Conservation (phyloP, 164 flowering plant species). For the Magnolia changhungtana region DNA sequence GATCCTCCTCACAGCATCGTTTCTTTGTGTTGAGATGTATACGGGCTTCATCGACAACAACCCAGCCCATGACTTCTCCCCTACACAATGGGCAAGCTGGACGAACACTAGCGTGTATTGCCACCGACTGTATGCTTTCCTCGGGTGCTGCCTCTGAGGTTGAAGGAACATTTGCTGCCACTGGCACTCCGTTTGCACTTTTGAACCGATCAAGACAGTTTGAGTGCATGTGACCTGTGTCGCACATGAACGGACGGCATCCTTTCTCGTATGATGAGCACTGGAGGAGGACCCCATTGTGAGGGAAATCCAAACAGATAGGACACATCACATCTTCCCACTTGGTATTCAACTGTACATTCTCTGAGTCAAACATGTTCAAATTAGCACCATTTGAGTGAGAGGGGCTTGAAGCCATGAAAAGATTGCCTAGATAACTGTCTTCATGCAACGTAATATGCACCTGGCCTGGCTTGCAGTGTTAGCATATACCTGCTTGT, state of each 20-base stretch:
- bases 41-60: conserved; percentile 61
- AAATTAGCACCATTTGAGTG: conserved; percentile 21
- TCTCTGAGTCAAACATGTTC: conserved; percentile 30
- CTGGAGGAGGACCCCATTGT: conserved; percentile 82
- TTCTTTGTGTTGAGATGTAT: conserved; percentile 52
- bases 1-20: conserved; percentile 74
- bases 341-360: conserved; percentile 34
- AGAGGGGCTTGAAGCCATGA: conserved; percentile 29
- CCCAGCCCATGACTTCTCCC: conserved; percentile 95
- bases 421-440: neutral
- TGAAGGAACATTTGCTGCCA: conserved; percentile 26
- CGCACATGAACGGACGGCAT: conserved; percentile 87
- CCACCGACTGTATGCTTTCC: conserved; percentile 20
- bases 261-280: conserved; percentile 86
- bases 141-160: conserved; percentile 23
- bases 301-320: conserved; percentile 91
- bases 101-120: conserved; percentile 27
- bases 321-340: conserved; percentile 88
- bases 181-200: conserved; percentile 53
- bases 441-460: neutral
- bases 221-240: conserved; percentile 82
- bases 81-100: conserved; percentile 89
- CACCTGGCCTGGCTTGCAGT: neutral
- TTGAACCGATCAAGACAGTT: conserved; percentile 83
- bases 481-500: neutral